Conservation (phyloP, 1,284 basidiomycete genomes). For the Rhodotorula glutinis region DNA sequence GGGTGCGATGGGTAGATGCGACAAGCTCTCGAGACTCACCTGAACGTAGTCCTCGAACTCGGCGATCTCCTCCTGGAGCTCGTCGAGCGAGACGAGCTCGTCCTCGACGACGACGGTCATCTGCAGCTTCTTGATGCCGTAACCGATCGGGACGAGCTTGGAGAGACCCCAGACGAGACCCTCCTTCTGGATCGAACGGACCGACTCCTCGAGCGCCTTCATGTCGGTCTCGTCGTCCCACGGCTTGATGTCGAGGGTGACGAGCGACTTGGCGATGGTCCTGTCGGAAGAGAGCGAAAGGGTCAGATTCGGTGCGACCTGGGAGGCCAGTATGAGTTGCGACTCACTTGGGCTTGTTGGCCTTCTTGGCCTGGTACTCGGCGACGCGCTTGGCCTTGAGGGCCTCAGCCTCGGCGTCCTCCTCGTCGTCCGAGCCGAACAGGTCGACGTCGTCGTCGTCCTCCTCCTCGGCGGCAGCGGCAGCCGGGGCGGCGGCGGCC, state of each 20-base stretch:
- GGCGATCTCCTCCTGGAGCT: conserved; percentile 79
- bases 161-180: conserved; percentile 86
- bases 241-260: conserved; percentile 96
- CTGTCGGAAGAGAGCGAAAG: background rate
- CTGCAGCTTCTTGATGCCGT: conserved; percentile 79
- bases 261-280: conserved; percentile 86
- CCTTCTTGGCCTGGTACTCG: conserved; percentile 91
- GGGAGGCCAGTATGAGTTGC: background rate
- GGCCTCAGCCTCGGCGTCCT: conserved; percentile 88
- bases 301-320: background rate
- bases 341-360: conserved; percentile 65
- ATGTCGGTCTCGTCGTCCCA: conserved; percentile 99
- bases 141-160: conserved; percentile 76
- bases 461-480: conserved; percentile 52
- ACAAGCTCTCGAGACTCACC: conserved; percentile 41
- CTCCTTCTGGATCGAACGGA: conserved; percentile 82
- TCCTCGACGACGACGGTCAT: conserved; percentile 96
- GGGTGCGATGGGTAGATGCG: too few species aligned
- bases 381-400: conserved; percentile 95
- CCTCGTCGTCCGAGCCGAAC: conserved; percentile 83
- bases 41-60: conserved; percentile 91
- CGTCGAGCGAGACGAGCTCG: conserved; percentile 89
- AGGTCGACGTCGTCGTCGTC: conserved; percentile 89
- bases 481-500: conserved; percentile 51
- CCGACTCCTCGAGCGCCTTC: conserved; percentile 73